Base-by-base conservation (phyloP, 2,329 filamentous ascomycete genomes). In the Trichoderma citrinoviride region DNA sequence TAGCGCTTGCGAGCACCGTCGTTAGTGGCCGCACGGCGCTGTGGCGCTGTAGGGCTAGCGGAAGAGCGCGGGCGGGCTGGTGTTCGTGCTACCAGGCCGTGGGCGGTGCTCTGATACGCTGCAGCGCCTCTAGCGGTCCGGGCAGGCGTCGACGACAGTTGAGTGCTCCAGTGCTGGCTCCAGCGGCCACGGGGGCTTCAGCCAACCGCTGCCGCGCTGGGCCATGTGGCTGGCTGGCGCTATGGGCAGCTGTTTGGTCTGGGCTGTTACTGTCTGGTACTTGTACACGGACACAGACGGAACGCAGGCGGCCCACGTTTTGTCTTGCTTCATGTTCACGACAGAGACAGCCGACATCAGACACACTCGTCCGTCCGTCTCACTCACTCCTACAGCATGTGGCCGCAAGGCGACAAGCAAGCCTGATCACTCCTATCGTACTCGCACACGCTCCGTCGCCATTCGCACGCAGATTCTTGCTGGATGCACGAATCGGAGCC, bases 121-220 rank as follows among this genome's bases (percentile, higher is more conserved):
- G 27, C 58, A 61, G 58, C 55, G 17, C 44, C 7, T 19, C 47
- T 46, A 53, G 60, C 60, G 60, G 23, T 23, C 47, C 60, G 49
- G 60, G 60, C 49, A 62, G 60, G 60, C 49, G 60, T 41, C 60
- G 27, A 37, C 25, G 7, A n/a, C n/a, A n/a, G n/a, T n/a, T n/a
- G n/a, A n/a, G 12, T 29, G 29, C 29, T 29, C n/a, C 49, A 54
- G 58, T 65, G 56, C 56, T 61, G 52, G 44, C 57, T 49, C 50
- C 64, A 55, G 64, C 49, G 41, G 58, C 49, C 49, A 54, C 60
- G 46, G 60, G 60, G 60, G 60, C 27, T 21, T 33, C 47, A 12
- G 15, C 47, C 60, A 54, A 62, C 60, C 40, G 60, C 43, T 37
- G 60, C 25, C 49, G 25, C 47, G 49, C 58, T 53, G 40, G 58